Base-by-base conservation (phyloP, 768 basidiomycete genomes). In the Pisolithus marmoratus region DNA sequence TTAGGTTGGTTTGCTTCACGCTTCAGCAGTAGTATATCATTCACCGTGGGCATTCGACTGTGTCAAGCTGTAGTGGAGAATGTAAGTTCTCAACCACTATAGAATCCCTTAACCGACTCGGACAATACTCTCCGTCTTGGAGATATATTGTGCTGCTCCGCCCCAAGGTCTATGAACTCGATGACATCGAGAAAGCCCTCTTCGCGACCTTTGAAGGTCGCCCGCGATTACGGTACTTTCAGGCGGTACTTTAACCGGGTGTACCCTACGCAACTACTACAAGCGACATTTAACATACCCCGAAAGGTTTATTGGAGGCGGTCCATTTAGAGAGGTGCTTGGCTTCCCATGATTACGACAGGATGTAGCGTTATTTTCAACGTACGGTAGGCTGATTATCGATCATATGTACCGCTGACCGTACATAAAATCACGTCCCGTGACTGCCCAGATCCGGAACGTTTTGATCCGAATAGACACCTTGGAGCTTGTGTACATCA, bases 121-220 rank as follows among this genome's bases (percentile, higher is more conserved):
- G 29, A 45, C 26, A 45, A 26, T 6, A 14, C 43, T n/a, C 26
- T 26, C 24, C 15, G 29, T 19, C n/a, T n/a, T 45, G 24, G 43
- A 45, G 24, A 27, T 23, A 64, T 68, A 56, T 47, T 66, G 42
- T 66, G 65, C 52, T 66, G 40, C 48, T 68, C 37, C 40, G 64
- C 38, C 66, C 47, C 49, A 66, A 62, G 54, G 64, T 64, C 44
- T 64, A 60, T 34, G 65, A 66, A 53, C 50, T 66, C 2, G 65
- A 66, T 42, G 50, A 55, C 19, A 59, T 56, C 52, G 62, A 64
- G 12, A 14, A 54, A 48, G 66, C 66, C 64, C 59, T 42, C 66
- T 64, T 44, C 61, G 66, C 19, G 66, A 68, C 54, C 1, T 66
- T 59, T 50, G 64, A 68, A 23, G 65, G 68, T 38, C 60, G 66